Evolutionary conservation across 805 yeast species (phyloP).

Genomic region (Grigorovia humatica): DNA sequence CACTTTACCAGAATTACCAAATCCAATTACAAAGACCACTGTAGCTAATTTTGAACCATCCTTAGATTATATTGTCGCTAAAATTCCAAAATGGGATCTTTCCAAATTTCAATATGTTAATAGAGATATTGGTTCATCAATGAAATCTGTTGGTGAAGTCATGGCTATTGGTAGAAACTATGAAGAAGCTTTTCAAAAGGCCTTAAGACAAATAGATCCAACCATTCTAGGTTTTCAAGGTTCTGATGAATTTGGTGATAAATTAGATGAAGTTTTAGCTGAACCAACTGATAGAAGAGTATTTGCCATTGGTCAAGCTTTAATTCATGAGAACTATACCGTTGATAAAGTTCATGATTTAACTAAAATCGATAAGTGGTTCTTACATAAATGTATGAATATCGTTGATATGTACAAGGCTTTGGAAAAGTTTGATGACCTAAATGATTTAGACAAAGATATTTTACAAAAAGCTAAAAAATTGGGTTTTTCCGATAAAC

Average conservation of each 20-base stretch:
- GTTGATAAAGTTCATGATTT: conserved; percentile 89
- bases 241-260: conserved; percentile 54
- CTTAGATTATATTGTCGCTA: conserved; percentile 89
- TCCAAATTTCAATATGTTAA: conserved; percentile 91
- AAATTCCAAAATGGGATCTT: conserved; percentile 98
- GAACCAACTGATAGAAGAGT: conserved; percentile 94
- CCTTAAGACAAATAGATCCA: conserved; percentile 92
- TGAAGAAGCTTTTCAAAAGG: conserved; percentile 97
- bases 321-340: conserved; percentile 79
- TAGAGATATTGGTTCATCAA: conserved; percentile 86
- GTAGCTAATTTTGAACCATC: conserved; percentile 97
- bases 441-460: conserved; percentile 55
- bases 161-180: conserved; percentile 98
- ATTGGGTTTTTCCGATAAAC: conserved; percentile 91
- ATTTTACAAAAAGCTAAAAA: conserved; percentile 73
- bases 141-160: conserved; percentile 99
- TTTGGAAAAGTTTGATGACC: conserved; percentile 52
- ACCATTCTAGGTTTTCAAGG: conserved; percentile 88
- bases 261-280: conserved; percentile 64
- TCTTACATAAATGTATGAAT: conserved; percentile 83
- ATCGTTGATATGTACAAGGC: conserved; percentile 82
- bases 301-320: conserved; percentile 97
- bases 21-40: conserved; percentile 93
- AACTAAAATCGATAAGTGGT: conserved; percentile 93
- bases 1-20: conserved; percentile 89